Base-by-base conservation (phyloP, 768 basidiomycete genomes). In the Hemileccinum rubropunctum region DNA sequence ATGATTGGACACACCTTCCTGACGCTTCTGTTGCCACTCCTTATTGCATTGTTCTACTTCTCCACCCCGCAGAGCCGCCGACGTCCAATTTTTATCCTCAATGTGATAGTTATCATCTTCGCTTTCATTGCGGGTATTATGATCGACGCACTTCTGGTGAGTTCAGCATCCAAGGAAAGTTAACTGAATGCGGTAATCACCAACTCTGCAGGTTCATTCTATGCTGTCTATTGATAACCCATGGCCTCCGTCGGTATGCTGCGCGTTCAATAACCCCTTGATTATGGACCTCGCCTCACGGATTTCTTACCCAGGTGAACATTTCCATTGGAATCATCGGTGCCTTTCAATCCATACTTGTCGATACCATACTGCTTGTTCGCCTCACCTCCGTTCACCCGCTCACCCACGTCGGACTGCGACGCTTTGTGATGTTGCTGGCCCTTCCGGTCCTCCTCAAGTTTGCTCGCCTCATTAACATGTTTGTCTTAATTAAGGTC, bases 311-410 rank as follows among this genome's bases (percentile, higher is more conserved):
- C 27, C 39, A 63, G 53, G 35, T 61, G 23, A 48, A 61, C 41
- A 65, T 70, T 32, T 53, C 61, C 13, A 66, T 68, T 26, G 70
- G 69, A 5, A 44, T 63, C 18, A 45, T 68, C 7, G 70, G 70
- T 2, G 53, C 56, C 9, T 60, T 62, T 30, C 61, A 66, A 43
- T 58, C 58, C 21, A 60, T 68, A 32, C 42, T 68, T 3, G 65
- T 68, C 13, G 69, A 70, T 33, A 36, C 58, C 38, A 67, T 54
- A 11, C 39, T 68, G 18, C 58, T 68, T 18, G 33, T 66, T 17
- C 68, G 68, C 41, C 59, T 68, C 15, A 37, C 56, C 34, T 53
- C 60, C 13, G 62, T 68, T 20, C 45, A 70, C 27, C 66, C 68
- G 5, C 51, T 51, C 39, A 35, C 21, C 7, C 57, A 37, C 15